A percentile compares a stretch with the other conserved stretches of the same genome.
These are phyloP conservation scores for Pleurotus sapidus DNA, from an alignment of 768 basidiomycete genomes.

Conservation along the genomic window DNA sequence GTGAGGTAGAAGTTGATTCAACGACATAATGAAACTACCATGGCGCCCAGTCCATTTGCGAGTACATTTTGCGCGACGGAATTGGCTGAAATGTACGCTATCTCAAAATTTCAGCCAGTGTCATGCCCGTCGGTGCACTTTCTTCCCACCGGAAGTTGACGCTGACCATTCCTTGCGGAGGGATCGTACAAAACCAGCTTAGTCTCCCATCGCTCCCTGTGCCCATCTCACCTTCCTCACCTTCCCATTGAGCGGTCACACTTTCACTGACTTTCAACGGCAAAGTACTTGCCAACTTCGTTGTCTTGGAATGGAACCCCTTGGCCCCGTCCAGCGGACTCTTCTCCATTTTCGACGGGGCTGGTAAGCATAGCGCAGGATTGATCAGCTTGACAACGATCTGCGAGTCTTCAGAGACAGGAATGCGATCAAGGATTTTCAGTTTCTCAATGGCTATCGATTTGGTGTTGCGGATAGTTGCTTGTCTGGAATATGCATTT, in stretches of 20 bases:
- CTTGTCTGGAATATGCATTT: constrained; percentile 9
- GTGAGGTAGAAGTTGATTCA: no score
- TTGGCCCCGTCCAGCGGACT: neutral
- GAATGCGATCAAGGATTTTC: constrained; percentile 13
- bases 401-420: constrained; percentile 6
- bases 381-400: neutral
- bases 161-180: neutral
- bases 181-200: neutral
- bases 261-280: neutral
- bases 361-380: neutral
- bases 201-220: neutral
- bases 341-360: neutral
- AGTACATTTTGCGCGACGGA: no score
- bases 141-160: constrained; percentile 6
- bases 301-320: neutral
- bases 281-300: neutral
- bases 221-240: constrained; percentile 11
- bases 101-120: neutral
- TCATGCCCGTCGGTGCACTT: neutral
- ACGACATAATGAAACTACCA: no score
- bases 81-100: no score
- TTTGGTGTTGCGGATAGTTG: constrained; percentile 15
- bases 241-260: constrained; percentile 3
- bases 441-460: constrained; percentile 7
- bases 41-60: no score